Evolutionary conservation across 805 yeast genomes (phyloP), one percentile per base, ranked within the genome.

Genomic region (Candida endomychidarum): DNA sequence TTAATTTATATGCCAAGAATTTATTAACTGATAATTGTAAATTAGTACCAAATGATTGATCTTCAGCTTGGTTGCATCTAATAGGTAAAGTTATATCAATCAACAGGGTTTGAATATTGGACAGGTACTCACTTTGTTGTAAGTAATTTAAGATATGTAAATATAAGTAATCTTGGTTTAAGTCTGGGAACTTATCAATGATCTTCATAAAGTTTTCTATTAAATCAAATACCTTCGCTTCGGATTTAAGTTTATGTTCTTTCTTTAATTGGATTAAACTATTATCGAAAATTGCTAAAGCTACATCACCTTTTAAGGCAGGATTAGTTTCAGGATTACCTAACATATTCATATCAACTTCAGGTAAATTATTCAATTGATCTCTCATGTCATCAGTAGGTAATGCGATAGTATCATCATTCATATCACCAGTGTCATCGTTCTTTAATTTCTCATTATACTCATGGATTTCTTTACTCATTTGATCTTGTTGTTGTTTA

Each of bases 281-380:
- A 50, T 62, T 46, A 54, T 63, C 62, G 53, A 61, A 69, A 5
- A 67, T 55, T 1, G 73, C 61, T 42, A 69, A 61, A n/a, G 71
- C 73, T 21, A 69, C 68, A 45, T 52, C 80, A 61, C 65, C 81
- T 67, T 41, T 81, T 80, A 53, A 80, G 63, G 68, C 91, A 80
- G 68, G 81, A 79, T 48, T 91, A 18, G 87, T 78, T 35, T 86
- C 95, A n/a, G 83, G 81, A 46, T 81, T 80, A 18, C 96, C 97
- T 49, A 90, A 70, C 73, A 87, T 81, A 52, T 80, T 82, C 69
- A 87, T 73, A 56, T 89, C 93, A 22, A 89, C 86, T 48, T 89
- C 96, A 0, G 97, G 96, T 46, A 90, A 71, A 38, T 77, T 75
- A 41, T 81, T 79, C 54, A 90, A 70, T 52, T 80, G 78, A 42